A percentile compares a stretch with the other conserved stretches of the same genome.
Evolutionary conservation across 2,329 filamentous ascomycete genomes (phyloP).

Genomic region (Septoria linicola): DNA sequence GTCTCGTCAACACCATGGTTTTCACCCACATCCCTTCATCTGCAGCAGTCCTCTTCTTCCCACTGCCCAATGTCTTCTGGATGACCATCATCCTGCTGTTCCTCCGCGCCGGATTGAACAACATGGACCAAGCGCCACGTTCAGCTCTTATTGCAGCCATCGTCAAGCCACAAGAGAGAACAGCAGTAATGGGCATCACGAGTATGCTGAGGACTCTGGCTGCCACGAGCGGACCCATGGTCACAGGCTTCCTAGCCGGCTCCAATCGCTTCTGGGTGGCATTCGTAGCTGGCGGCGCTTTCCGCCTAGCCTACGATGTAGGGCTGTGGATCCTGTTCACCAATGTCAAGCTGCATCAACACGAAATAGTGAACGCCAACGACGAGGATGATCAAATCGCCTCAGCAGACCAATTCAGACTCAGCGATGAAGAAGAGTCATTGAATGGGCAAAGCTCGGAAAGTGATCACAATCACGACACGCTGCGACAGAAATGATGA

Average conservation of each 20-base stretch:
- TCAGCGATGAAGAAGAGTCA: slow-evolving; percentile 12
- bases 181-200: slow-evolving; percentile 69
- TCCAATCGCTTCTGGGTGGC: slow-evolving; percentile 60
- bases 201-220: slow-evolving; percentile 60
- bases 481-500: slow-evolving; percentile 1
- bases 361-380: slow-evolving; percentile 11
- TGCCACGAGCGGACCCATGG: slow-evolving; percentile 53
- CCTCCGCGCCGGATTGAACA: slow-evolving; percentile 62
- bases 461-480: slow-evolving; percentile 7
- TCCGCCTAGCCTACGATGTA: slow-evolving; percentile 58
- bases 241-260: slow-evolving; percentile 58
- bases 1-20: slow-evolving; percentile 67
- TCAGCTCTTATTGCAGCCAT: slow-evolving; percentile 66
- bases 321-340: slow-evolving; percentile 61
- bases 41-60: slow-evolving; percentile 60
- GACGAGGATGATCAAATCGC: neutral
- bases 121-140: slow-evolving; percentile 68
- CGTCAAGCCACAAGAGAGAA: slow-evolving; percentile 63
- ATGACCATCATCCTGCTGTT: slow-evolving; percentile 58
- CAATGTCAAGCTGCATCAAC: slow-evolving; percentile 51
- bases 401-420: slow-evolving; percentile 1
- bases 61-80: slow-evolving; percentile 52
- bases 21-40: slow-evolving; percentile 57
- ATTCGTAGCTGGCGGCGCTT: slow-evolving; percentile 56
- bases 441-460: neutral